Evolutionary conservation across 352 stramenopile species (phyloP).

Genomic region (Phytophthora ohioensis): DNA sequence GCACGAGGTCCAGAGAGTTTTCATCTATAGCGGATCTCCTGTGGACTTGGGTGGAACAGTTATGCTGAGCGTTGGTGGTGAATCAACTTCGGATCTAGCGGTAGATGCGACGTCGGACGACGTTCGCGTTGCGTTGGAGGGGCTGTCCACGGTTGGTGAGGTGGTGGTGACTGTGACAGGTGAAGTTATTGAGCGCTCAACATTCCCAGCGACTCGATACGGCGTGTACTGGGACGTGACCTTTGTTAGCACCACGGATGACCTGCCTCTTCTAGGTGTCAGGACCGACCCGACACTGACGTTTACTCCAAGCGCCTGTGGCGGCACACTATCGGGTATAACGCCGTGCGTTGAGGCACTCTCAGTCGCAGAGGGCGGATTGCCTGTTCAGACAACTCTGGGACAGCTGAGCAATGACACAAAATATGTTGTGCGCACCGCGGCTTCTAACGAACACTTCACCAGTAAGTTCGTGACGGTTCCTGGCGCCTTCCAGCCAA

Average conservation of each 20-base stretch:
- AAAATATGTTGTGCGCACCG: slow-evolving; percentile 57
- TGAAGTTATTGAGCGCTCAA: slow-evolving; percentile 30
- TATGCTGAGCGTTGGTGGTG: slow-evolving; percentile 70
- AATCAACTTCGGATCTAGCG: slow-evolving; percentile 57
- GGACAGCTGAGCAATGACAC: slow-evolving; percentile 32
- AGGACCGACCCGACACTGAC: slow-evolving; percentile 39
- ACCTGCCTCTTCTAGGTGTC: slow-evolving; percentile 60
- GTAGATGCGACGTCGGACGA: slow-evolving; percentile 51
- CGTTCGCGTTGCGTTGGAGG: slow-evolving; percentile 68
- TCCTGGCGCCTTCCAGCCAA: slow-evolving; percentile 33
- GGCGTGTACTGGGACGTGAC: slow-evolving; percentile 77
- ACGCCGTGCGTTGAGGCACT: slow-evolving; percentile 58
- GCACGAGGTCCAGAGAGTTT: slow-evolving; percentile 77
- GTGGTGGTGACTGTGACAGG: slow-evolving; percentile 54
- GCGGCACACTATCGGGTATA: slow-evolving; percentile 63
- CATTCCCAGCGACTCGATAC: slow-evolving; percentile 56
- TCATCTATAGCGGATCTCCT: slow-evolving; percentile 66
- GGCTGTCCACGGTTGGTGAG: slow-evolving; percentile 64
- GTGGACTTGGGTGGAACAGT: slow-evolving; percentile 66
- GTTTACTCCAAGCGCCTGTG: slow-evolving; percentile 57
- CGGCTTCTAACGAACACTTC: slow-evolving; percentile 48
- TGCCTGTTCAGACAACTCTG: slow-evolving; percentile 39
- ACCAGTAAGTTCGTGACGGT: slow-evolving; percentile 36
- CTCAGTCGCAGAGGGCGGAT: slow-evolving; percentile 46
- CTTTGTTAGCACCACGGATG: slow-evolving; percentile 46